phyloP scores from a whole-genome alignment of 1,139 yeast genomes.

The Yamadazyma conglobata region DNA sequence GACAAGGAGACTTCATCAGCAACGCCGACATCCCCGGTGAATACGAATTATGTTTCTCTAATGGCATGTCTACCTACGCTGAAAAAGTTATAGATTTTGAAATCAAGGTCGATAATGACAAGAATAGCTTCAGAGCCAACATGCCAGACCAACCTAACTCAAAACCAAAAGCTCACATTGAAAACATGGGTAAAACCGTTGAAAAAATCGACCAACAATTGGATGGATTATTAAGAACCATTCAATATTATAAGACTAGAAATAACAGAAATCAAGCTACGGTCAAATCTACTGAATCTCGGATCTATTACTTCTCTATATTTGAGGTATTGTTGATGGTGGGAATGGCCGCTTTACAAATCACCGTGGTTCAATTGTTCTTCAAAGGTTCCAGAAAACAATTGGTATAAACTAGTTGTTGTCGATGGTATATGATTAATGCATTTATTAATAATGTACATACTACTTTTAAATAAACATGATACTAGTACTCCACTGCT shows the following conservation, averaged over 20 bases:
- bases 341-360: constrained; percentile 83
- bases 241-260: constrained; percentile 88
- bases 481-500: no score
- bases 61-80: constrained; percentile 81
- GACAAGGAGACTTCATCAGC: constrained; percentile 84
- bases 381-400: constrained; percentile 84
- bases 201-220: constrained; percentile 66
- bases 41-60: constrained; percentile 87
- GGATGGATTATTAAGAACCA: constrained; percentile 57
- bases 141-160: constrained; percentile 63
- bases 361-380: constrained; percentile 78
- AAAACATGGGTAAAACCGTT: constrained; percentile 57
- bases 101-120: constrained; percentile 56
- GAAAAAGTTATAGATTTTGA: constrained; percentile 91
- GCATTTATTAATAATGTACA: constrained; percentile 8
- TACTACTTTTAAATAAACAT: constrained; percentile 2
- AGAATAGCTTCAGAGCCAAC: constrained; percentile 50
- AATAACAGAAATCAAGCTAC: constrained; percentile 90
- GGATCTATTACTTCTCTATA: constrained; percentile 81
- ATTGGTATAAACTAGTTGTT: constrained; percentile 57
- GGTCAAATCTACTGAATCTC: constrained; percentile 80
- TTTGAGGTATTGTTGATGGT: constrained; percentile 80
- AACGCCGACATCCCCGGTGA: constrained; percentile 72
- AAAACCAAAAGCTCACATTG: constrained; percentile 55
- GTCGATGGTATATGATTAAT: no score